These are phyloP conservation scores for Fistulinella prunicolor DNA, from an alignment of 768 basidiomycete species.

Conservation along the genomic window DNA sequence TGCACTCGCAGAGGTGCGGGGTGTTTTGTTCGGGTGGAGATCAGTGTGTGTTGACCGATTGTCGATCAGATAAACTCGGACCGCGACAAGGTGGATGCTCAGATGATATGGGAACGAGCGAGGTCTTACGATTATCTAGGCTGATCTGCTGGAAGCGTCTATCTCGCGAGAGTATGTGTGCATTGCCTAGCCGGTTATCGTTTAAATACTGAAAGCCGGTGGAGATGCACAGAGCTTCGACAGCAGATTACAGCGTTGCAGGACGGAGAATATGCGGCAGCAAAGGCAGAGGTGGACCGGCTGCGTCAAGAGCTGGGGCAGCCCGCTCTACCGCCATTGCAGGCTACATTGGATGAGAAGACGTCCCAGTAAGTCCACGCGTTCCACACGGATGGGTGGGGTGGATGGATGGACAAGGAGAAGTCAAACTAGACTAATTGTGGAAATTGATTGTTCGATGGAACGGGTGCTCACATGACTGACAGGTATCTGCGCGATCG, in stretches of 20 bases:
- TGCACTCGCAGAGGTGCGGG: slow-evolving; percentile 64
- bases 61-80: slow-evolving; percentile 69
- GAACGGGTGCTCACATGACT: slow-evolving; percentile 17
- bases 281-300: slow-evolving; percentile 75
- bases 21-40: slow-evolving; percentile 3
- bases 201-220: slow-evolving; percentile 9
- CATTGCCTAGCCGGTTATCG: slow-evolving; percentile 2
- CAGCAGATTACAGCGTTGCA: slow-evolving; percentile 63
- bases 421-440: too few species aligned
- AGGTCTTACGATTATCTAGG: slow-evolving; percentile 34
- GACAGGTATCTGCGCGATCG: slow-evolving; percentile 62
- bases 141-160: slow-evolving; percentile 64
- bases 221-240: slow-evolving; percentile 65
- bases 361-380: slow-evolving; percentile 43
- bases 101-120: slow-evolving; percentile 4
- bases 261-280: slow-evolving; percentile 71
- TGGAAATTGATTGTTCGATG: too few species aligned
- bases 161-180: slow-evolving; percentile 63
- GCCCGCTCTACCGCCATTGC: slow-evolving; percentile 66
- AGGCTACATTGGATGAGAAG: slow-evolving; percentile 72
- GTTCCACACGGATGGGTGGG: slow-evolving; percentile 12
- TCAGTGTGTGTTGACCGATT: slow-evolving; percentile 15
- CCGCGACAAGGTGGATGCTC: slow-evolving; percentile 57
- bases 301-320: slow-evolving; percentile 77
- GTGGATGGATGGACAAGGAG: slow-evolving; percentile 3